Evolutionary conservation across 495 filamentous ascomycete species (phyloP).

Genomic region (Hapsidospora chrysogenum): DNA sequence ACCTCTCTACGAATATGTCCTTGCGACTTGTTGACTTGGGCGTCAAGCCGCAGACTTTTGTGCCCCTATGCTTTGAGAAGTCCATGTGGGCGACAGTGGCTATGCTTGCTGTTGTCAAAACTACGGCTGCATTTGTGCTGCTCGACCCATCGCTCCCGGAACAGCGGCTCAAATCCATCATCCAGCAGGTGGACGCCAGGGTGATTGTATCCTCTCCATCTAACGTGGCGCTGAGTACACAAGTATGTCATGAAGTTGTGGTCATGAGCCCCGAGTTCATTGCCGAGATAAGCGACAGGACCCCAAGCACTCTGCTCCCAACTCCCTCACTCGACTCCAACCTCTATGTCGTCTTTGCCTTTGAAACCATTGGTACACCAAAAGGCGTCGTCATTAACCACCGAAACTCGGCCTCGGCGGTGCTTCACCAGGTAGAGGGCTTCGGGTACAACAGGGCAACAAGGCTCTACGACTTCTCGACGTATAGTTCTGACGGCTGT

Average conservation of each 20-base stretch:
- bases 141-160: background rate
- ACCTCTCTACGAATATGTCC: slow-evolving; percentile 23
- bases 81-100: slow-evolving; percentile 11
- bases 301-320: background rate
- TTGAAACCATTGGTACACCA: background rate
- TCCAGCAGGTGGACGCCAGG: background rate
- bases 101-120: slow-evolving; percentile 9
- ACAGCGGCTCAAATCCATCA: background rate
- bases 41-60: slow-evolving; percentile 21
- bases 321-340: background rate
- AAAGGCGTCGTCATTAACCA: slow-evolving; percentile 1
- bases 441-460: background rate
- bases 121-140: background rate
- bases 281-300: no score
- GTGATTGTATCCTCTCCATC: background rate
- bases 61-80: slow-evolving; percentile 27
- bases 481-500: slow-evolving; percentile 51
- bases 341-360: background rate
- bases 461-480: slow-evolving; percentile 48
- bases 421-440: background rate
- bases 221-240: background rate
- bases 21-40: slow-evolving; percentile 18
- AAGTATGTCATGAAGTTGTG: background rate
- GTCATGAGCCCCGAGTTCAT: no score
- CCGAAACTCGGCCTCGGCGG: background rate